phyloP scores from a whole-genome alignment of 163 green algal species.

The Chlorella variabilis region DNA sequence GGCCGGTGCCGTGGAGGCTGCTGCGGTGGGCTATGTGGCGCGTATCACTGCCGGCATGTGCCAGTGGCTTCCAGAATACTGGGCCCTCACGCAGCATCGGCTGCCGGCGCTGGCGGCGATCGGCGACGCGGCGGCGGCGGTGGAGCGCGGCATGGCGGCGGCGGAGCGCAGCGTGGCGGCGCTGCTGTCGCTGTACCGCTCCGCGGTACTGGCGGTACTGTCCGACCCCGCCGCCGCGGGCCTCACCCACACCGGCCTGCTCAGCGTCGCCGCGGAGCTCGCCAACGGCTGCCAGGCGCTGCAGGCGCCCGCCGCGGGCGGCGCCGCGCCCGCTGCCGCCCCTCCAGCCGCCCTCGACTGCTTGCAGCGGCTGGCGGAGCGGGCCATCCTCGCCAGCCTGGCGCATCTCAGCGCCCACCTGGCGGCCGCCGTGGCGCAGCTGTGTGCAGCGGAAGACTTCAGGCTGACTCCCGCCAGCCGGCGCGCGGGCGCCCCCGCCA shows the following conservation, averaged over 20 bases:
- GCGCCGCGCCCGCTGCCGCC: background rate
- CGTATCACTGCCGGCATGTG: background rate
- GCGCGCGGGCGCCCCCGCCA: slow-evolving; percentile 10
- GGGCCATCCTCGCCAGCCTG: slow-evolving; percentile 13
- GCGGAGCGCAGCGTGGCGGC: slow-evolving; percentile 2
- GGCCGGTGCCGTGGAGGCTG: background rate
- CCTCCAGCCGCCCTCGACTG: background rate
- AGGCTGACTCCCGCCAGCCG: slow-evolving; percentile 8
- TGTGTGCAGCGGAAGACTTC: slow-evolving; percentile 36
- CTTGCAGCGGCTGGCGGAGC: slow-evolving; percentile 17
- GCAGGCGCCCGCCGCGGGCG: background rate
- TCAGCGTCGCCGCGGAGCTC: background rate
- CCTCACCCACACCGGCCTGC: background rate
- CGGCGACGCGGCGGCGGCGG: background rate
- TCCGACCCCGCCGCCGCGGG: background rate
- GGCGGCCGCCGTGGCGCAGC: slow-evolving; percentile 22
- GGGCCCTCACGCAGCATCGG: slow-evolving; percentile 23
- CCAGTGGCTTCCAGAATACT: slow-evolving; percentile 26
- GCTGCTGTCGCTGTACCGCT: slow-evolving; percentile 23
- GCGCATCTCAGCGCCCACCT: slow-evolving; percentile 11
- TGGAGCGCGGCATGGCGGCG: slow-evolving; percentile 1
- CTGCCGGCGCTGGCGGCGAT: slow-evolving; percentile 5
- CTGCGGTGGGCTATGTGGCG: slow-evolving; percentile 3
- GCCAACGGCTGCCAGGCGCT: background rate
- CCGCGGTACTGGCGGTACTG: background rate